phyloP scores from a whole-genome alignment of 306 rosid genomes.

The Acacia acuminata region DNA sequence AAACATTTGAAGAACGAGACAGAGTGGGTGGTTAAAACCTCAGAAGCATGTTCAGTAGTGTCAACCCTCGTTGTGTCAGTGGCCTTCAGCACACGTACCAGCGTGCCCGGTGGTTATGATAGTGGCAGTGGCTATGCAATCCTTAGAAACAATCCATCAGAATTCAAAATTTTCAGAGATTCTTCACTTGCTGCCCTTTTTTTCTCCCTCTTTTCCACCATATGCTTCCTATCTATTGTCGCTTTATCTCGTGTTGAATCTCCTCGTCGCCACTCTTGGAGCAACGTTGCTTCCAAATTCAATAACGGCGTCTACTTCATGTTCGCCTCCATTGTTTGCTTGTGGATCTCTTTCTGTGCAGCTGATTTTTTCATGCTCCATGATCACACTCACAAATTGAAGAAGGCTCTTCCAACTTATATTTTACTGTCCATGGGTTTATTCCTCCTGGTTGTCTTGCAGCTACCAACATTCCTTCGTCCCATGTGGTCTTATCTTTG shows the following conservation, averaged over 20 bases:
- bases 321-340: not conserved
- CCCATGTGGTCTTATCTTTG: not conserved
- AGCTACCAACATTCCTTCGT: not conserved
- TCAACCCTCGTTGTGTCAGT: not conserved
- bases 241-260: not conserved
- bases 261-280: not conserved
- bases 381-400: not conserved
- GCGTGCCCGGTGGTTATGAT: not conserved
- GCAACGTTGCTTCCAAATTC: not conserved
- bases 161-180: not conserved
- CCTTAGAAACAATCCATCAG: not conserved
- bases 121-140: not conserved
- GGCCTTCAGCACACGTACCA: not conserved
- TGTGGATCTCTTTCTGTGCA: not conserved
- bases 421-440: too few species aligned
- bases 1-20: not conserved
- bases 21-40: not conserved
- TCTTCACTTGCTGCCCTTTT: not conserved
- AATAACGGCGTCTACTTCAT: not conserved
- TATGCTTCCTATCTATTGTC: not conserved
- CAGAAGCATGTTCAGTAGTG: not conserved
- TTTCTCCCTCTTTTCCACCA: not conserved
- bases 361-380: too few species aligned
- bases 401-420: not conserved
- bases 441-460: not conserved